A percentile compares a stretch with the other conserved stretches of the same genome.
phyloP scores from a whole-genome alignment of 2,329 filamentous ascomycete genomes.

The Phialocephala subalpina region DNA sequence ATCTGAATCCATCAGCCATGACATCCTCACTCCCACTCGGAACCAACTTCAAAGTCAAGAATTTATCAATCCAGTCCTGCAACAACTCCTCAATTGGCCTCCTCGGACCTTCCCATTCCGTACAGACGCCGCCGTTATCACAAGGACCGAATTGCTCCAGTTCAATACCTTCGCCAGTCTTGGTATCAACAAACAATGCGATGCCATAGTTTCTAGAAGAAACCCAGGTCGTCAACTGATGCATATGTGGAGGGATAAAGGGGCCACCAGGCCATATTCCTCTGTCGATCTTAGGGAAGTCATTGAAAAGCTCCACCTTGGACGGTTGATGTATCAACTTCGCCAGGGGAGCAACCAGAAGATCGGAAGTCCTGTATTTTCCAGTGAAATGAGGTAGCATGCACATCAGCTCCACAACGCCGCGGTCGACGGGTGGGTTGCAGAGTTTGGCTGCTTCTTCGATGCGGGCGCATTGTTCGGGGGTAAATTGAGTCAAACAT shows the following conservation, averaged over 20 bases:
- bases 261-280: constrained; percentile 15
- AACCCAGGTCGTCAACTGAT: constrained; percentile 10
- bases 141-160: constrained; percentile 10
- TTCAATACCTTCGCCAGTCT: constrained; percentile 23
- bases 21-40: constrained; percentile 18
- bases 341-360: neutral
- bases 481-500: constrained; percentile 25
- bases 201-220: neutral
- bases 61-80: constrained; percentile 24
- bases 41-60: constrained; percentile 9
- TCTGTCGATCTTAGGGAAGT: constrained; percentile 3
- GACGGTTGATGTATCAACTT: neutral
- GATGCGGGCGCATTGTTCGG: constrained; percentile 20
- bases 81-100: constrained; percentile 22
- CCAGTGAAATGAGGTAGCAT: constrained; percentile 21
- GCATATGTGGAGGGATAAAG: constrained; percentile 21
- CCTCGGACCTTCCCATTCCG: constrained; percentile 11
- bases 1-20: constrained; percentile 13
- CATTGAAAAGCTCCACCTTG: neutral
- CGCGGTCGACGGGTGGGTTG: constrained; percentile 22
- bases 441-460: constrained; percentile 20
- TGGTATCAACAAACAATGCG: constrained; percentile 23
- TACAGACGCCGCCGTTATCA: neutral
- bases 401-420: constrained; percentile 28
- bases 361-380: neutral